Evolutionary conservation across 192 early-diverging fungal genomes (phyloP).

Genomic region (Backusella parvicylindrica): DNA sequence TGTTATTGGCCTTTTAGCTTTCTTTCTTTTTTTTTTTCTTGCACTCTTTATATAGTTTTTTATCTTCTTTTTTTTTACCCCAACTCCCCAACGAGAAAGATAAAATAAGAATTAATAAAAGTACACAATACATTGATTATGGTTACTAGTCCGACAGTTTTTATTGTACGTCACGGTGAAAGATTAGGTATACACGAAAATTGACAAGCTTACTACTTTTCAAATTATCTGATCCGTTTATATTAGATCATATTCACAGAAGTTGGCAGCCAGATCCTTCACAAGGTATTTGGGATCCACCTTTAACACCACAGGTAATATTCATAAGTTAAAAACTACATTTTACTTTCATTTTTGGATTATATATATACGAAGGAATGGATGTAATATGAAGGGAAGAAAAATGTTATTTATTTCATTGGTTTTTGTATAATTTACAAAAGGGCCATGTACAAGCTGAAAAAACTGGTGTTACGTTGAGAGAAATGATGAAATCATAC

Average conservation of each 20-base stretch:
- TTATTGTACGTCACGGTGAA: conserved; percentile 37
- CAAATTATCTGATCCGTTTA: background rate
- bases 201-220: background rate
- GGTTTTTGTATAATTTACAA: background rate
- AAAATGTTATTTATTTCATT: background rate
- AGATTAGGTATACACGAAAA: conserved; percentile 27
- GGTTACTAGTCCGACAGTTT: conserved; percentile 21
- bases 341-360: background rate
- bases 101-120: background rate
- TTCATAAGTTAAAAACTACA: background rate
- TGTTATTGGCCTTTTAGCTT: background rate
- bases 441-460: conserved; percentile 27
- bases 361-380: background rate
- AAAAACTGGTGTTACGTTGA: conserved; percentile 26
- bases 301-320: conserved; percentile 19
- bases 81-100: background rate
- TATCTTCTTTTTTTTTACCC: background rate
- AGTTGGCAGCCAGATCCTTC: conserved; percentile 32
- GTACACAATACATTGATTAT: background rate
- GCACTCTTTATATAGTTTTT: background rate
- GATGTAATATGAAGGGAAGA: background rate
- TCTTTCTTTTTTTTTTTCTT: background rate
- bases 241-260: conserved; percentile 27
- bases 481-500: conserved; percentile 9
- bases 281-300: conserved; percentile 35